Evolutionary conservation across 352 stramenopile species (phyloP), one percentile per base, ranked within the genome.

Genomic region (Pythium rishiriense): DNA sequence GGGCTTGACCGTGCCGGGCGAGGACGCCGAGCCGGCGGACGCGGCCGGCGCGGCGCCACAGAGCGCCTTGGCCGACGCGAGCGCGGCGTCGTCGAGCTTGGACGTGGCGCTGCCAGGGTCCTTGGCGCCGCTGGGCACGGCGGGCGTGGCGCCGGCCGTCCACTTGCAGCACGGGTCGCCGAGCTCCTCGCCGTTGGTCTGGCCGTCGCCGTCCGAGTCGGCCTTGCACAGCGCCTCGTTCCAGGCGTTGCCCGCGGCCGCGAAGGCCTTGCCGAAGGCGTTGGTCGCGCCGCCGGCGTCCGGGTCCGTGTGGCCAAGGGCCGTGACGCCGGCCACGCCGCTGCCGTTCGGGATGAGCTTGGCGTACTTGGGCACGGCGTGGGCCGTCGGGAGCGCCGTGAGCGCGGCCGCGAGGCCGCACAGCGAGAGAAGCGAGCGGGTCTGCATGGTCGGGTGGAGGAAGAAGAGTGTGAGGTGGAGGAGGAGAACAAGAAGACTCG

Each of bases 91-190:
- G 29, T 58, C 51, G 0, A 72, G 52, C 64, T 67, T 72, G 64
- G 64, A 62, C 19, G 17, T 31, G 25, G 64, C 64, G 39, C 35
- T 55, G 17, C 64, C 64, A 1, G 64, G 64, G 46, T 72, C 58
- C 51, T 62, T 64, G 35, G 58, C 57, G 35, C 64, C 64, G 11
- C 33, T 37, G 45, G 64, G 11, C 26, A 72, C 41, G 25, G 63
- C 63, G 1, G 63, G 63, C 42, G 52, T 53, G 39, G 21, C 85
- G 28, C 54, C 54, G 15, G 26, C 17, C 3, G 33, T 37, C 87
- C 87, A 96, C 49, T 72, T 82, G 66, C 87, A 96, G 73, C 88
- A 93, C n/a, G 86, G 84, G 53, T 96, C 87, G 33, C 87, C 85
- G 6, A 96, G 78, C 51, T 96, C 87, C 64, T 91, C 74, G 37